phyloP scores from a whole-genome alignment of 1,284 basidiomycete species.

The Fomitopsis palustris region DNA sequence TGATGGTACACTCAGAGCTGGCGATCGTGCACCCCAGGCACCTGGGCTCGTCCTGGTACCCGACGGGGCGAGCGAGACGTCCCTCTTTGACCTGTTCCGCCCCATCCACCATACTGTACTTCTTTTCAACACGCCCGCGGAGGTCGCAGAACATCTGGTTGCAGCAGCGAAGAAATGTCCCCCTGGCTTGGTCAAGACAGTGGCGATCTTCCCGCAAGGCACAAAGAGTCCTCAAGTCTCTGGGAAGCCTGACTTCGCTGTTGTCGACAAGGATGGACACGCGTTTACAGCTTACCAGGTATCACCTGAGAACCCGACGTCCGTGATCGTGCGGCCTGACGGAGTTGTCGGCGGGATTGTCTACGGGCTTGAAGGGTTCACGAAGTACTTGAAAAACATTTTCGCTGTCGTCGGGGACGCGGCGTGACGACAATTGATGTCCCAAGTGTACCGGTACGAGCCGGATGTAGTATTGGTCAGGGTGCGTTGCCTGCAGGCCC shows the following conservation, averaged over 20 bases:
- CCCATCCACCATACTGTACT: constrained; percentile 24
- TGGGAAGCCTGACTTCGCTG: not conserved
- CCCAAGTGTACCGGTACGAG: too few species aligned
- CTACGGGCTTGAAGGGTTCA: constrained; percentile 23
- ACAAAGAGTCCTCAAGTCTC: not conserved
- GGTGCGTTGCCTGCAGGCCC: too few species aligned
- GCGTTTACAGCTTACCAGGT: constrained; percentile 19
- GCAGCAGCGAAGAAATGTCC: constrained; percentile 17
- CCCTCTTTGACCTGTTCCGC: constrained; percentile 23
- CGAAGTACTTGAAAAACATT: constrained; percentile 22
- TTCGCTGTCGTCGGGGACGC: too few species aligned
- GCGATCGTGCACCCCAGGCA: constrained; percentile 33
- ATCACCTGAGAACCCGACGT: constrained; percentile 10
- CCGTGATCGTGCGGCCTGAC: constrained; percentile 32
- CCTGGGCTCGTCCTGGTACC: constrained; percentile 22
- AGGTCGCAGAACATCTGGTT: not conserved
- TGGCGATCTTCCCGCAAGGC: not conserved
- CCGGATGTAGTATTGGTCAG: too few species aligned
- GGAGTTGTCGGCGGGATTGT: constrained; percentile 34
- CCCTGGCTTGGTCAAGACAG: not conserved
- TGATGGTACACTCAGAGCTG: constrained; percentile 15
- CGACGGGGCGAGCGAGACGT: not conserved
- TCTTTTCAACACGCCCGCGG: constrained; percentile 13
- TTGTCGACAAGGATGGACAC: constrained; percentile 15
- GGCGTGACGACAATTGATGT: too few species aligned